phyloP scores from a whole-genome alignment of 345 rosid genomes.

The Toxicodendron radicans region DNA sequence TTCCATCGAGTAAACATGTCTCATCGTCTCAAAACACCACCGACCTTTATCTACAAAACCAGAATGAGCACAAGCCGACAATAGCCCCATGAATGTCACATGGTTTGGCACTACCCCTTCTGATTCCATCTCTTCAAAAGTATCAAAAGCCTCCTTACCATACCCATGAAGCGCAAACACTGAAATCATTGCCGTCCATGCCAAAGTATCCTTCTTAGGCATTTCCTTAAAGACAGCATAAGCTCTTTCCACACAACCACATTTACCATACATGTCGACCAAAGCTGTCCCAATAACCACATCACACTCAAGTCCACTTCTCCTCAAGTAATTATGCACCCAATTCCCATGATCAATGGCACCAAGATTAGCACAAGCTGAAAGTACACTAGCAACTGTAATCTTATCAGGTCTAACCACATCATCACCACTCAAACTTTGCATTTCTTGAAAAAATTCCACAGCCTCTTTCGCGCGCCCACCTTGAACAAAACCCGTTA shows the following conservation, averaged over 20 bases:
- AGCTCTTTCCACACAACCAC: constrained; percentile 52
- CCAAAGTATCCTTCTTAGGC: constrained; percentile 47
- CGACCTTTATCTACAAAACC: constrained; percentile 56
- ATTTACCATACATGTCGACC: constrained; percentile 70
- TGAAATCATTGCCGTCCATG: constrained; percentile 71
- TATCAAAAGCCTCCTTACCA: constrained; percentile 44
- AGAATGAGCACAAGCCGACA: constrained; percentile 66
- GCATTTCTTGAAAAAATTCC: constrained; percentile 54
- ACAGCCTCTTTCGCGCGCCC: constrained; percentile 52
- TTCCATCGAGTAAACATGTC: constrained; percentile 38
- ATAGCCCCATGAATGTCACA: constrained; percentile 54
- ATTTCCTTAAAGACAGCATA: constrained; percentile 42
- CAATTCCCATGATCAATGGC: constrained; percentile 54
- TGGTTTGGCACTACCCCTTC: constrained; percentile 50
- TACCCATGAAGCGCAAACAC: constrained; percentile 56
- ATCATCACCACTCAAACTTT: constrained; percentile 20
- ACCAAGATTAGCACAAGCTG: constrained; percentile 68
- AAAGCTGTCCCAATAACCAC: constrained; percentile 52
- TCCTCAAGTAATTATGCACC: constrained; percentile 46
- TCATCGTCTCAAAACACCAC: constrained; percentile 48
- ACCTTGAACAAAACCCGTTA: constrained; percentile 58
- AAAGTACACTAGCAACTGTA: constrained; percentile 51
- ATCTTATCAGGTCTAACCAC: constrained; percentile 48
- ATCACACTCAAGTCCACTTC: constrained; percentile 50
- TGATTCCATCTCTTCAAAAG: constrained; percentile 47